Evolutionary conservation across 2,329 filamentous ascomycete species (phyloP).

Genomic region (Raffaelea deltoideospora): DNA sequence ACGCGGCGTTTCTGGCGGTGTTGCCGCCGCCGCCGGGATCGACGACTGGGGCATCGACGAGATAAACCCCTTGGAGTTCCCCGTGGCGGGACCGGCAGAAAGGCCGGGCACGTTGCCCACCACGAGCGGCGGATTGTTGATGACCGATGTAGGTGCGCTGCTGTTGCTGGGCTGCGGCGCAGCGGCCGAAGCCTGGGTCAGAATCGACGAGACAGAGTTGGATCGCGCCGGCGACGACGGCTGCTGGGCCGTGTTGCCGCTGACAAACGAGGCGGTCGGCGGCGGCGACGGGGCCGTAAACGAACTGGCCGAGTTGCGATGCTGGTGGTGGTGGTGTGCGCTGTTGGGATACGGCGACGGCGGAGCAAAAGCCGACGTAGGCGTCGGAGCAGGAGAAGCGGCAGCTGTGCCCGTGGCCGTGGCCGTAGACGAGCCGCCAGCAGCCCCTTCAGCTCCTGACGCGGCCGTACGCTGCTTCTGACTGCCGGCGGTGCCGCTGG

Average conservation of each 20-base stretch:
- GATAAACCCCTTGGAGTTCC: too few species aligned
- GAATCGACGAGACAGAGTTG: conserved; percentile 71
- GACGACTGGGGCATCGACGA: neutral
- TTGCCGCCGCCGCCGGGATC: conserved; percentile 31
- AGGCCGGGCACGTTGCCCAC: conserved; percentile 64
- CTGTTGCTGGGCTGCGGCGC: too few species aligned
- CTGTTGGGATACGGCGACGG: conserved; percentile 40
- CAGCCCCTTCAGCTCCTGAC: neutral
- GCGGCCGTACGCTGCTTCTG: neutral
- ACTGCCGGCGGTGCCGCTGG: neutral
- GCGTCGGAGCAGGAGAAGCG: conserved; percentile 45
- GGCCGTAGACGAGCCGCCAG: neutral
- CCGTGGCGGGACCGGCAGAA: conserved; percentile 27
- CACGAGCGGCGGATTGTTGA: conserved; percentile 67
- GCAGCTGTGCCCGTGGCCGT: conserved; percentile 11
- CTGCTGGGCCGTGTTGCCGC: too few species aligned
- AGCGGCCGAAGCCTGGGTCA: conserved; percentile 42
- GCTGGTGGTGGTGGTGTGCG: conserved; percentile 26
- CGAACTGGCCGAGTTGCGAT: conserved; percentile 43
- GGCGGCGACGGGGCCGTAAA: conserved; percentile 43
- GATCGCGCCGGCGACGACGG: conserved; percentile 69
- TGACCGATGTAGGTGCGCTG: conserved; percentile 22
- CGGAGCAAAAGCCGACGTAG: conserved; percentile 46
- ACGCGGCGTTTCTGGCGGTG: conserved; percentile 77
- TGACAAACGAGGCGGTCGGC: conserved; percentile 38